Evolutionary conservation across 495 filamentous ascomycete species (phyloP), one percentile per base, ranked within the genome.

Genomic region (Penicillium macrosclerotiorum): DNA sequence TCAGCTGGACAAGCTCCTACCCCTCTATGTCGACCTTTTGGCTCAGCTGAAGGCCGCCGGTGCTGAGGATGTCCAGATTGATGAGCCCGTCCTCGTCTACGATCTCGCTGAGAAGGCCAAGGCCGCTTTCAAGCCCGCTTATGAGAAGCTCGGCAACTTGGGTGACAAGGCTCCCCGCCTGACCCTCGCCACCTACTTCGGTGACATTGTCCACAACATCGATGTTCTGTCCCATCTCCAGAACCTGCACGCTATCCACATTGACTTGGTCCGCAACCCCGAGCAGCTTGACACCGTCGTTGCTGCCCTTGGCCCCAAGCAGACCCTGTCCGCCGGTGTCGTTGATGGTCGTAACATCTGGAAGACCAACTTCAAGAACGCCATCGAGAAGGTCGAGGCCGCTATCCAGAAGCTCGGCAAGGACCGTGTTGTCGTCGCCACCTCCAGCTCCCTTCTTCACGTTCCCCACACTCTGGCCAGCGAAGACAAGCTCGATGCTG

Each of bases 331-430:
- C 43, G 82, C 81, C 57, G 93, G 93, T 85, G 84, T 98, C 55
- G 93, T 98, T 52, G 90, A 97, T 61, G 94, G 93, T 57, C 88
- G 93, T 64, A 98, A 98, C 81, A 98, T 98, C 81, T 98, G 93
- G 93, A 97, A 98, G 89, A 95, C 89, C 73, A 89, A 96, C 81
- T 86, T 95, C 71, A 82, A 90, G 79, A 80, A 80, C 59, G 89
- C 92, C 52, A 90, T 96, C 55, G 89, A 88, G 75, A 80, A 79
- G 59, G 83, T 92, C 54, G 86, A 96, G 79, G 78, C 81, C 26
- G 92, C 90, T 50, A 76, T 96, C 63, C 86, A 95, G 75, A 87
- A 89, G 72, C 84, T 98, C 39, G 92, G 94, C 71, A 87, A 91
- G 73, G 90, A 96, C 49, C 87, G 94, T 58, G 91, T 98, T 63